These are phyloP conservation scores for Trichoderma reesei DNA, from an alignment of 495 filamentous ascomycete species.

Conservation along the genomic window DNA sequence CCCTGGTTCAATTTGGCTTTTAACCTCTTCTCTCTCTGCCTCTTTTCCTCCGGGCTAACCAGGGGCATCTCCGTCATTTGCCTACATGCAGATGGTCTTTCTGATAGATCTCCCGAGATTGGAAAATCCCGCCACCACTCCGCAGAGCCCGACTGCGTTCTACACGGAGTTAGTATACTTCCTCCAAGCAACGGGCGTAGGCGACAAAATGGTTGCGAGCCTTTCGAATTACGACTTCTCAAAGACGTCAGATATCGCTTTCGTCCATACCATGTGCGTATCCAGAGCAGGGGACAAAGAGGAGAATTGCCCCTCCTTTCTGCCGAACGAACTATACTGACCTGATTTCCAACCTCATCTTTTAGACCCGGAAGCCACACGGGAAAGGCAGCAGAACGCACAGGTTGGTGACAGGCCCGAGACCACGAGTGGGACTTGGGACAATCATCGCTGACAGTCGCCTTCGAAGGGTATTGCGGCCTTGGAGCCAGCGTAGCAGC, in stretches of 20 bases:
- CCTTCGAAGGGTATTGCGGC: slow-evolving; percentile 44
- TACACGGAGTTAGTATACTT: slow-evolving; percentile 63
- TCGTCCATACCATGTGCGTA: slow-evolving; percentile 66
- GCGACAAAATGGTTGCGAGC: slow-evolving; percentile 49
- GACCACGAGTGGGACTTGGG: background rate
- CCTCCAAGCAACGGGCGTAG: slow-evolving; percentile 53
- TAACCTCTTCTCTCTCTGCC: background rate
- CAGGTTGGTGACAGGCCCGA: background rate
- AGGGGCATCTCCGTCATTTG: background rate
- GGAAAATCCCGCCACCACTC: slow-evolving; percentile 18
- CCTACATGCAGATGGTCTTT: slow-evolving; percentile 50
- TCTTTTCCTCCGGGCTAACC: background rate
- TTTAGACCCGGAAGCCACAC: slow-evolving; percentile 2
- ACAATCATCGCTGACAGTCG: slow-evolving; percentile 6
- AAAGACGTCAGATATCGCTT: slow-evolving; percentile 55
- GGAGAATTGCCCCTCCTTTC: background rate
- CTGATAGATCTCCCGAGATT: slow-evolving; percentile 72
- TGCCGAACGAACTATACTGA: background rate
- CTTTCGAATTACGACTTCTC: slow-evolving; percentile 65
- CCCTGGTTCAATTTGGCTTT: background rate
- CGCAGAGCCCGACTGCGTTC: slow-evolving; percentile 46
- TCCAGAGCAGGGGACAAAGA: background rate
- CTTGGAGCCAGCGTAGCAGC: slow-evolving; percentile 50
- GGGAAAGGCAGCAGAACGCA: background rate
- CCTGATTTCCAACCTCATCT: background rate